Conservation (phyloP, 73 alveolate species). For the Symbiodinium natans region DNA sequence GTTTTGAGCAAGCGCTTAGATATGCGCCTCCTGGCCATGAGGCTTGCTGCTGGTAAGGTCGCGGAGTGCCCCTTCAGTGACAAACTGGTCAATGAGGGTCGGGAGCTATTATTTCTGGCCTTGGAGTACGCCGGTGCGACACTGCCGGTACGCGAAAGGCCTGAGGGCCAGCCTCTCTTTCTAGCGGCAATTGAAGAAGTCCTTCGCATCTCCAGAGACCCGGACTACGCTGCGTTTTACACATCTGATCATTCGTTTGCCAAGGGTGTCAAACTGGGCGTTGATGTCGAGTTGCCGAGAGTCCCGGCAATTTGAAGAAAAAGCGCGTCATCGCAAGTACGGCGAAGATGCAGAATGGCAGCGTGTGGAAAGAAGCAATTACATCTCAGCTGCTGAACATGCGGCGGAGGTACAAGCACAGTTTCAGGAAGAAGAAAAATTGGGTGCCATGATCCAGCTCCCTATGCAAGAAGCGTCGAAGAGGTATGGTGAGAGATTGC, state of each 20-base stretch:
- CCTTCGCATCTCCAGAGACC: background rate
- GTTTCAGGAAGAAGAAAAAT: slow-evolving; percentile 2
- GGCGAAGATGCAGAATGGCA: background rate
- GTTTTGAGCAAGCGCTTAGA: background rate
- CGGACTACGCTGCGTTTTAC: background rate
- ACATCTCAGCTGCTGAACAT: background rate
- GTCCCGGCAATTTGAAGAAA: background rate
- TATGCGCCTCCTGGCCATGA: background rate
- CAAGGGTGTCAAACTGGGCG: background rate
- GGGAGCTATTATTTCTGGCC: background rate
- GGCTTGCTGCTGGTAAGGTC: background rate
- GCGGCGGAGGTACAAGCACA: background rate
- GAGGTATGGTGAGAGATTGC: background rate
- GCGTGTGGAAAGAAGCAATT: background rate
- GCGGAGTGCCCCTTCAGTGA: background rate
- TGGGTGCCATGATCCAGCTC: slow-evolving; percentile 33
- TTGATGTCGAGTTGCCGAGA: background rate
- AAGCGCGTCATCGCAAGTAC: background rate
- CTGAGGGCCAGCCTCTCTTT: background rate
- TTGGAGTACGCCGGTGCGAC: background rate
- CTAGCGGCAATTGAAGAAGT: background rate
- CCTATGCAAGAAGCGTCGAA: background rate
- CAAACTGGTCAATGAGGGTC: background rate
- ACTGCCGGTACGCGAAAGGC: background rate
- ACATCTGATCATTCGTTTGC: background rate